Evolutionary conservation across 768 basidiomycete species (phyloP), one percentile per base, ranked within the genome.

Genomic region (Cubamyces sp.): DNA sequence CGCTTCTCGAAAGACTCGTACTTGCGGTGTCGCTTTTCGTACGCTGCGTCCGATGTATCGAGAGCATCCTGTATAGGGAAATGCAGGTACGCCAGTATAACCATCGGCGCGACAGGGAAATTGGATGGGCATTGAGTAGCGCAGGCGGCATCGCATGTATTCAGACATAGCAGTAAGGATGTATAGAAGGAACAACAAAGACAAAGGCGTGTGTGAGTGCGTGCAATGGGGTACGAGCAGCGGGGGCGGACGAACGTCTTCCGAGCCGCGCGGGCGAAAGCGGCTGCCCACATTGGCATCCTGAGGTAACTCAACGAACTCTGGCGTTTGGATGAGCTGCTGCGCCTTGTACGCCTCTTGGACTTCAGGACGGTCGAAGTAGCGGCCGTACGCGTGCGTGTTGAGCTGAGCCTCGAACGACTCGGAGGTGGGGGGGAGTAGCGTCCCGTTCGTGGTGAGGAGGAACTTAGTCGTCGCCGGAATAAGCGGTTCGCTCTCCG

Each of bases 1-100:
- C 92, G 84, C 72, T 92, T 92, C 75, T 96, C 94, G 61, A 91
- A 89, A 15, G 82, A 83, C 73, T 95, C 93, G 74, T 91, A 94
- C 71, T 91, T 93, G 54, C 87, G 83, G 74, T 96, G 94, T 46
- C 92, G 84, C 65, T 86, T 87, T 73, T 90, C 84, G 70, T 94
- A 96, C 7, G 83, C 83, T 23, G 84, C 83, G 75, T 96, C 94
- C 9, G 90, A 90, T 3, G 87, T 92, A 72, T 93, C 90, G 63
- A 80, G 77, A 19, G 76, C 74, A 52, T 77, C 81, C 82, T 88
- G 78, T 59, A 34, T 11, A 9, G 34, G 34, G 1, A 34, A 34
- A 11, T 34, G 34, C 5, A 34, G 34, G 34, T 34, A 34, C 34
- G 34, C 34, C 34, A 9, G 9, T 11, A 34, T 9, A 11, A 34